phyloP scores from a whole-genome alignment of 148 eudicot genomes.

The Heliosperma pusillum region DNA sequence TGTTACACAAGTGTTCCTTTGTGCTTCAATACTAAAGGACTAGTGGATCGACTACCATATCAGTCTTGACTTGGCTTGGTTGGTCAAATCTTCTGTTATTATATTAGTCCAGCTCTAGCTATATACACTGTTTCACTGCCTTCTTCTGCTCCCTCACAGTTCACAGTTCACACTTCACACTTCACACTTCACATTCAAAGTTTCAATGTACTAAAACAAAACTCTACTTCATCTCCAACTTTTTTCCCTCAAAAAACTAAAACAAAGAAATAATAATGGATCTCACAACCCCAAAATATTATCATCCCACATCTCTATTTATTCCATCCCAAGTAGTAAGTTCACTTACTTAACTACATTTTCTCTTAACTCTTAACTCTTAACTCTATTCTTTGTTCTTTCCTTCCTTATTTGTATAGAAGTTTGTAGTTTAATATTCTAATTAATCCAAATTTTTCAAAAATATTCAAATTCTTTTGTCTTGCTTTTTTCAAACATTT shows the following conservation, averaged over 20 bases:
- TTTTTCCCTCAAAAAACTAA: background rate
- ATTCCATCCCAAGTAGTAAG: conserved; percentile 30
- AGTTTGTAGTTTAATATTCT: background rate
- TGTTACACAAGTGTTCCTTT: no score
- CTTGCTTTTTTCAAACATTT: background rate
- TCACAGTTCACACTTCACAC: conserved; percentile 3
- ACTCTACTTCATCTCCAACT: background rate
- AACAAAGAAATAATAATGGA: conserved; percentile 19
- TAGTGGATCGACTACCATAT: no score
- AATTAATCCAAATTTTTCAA: background rate
- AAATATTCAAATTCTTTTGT: no score
- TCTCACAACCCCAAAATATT: conserved; percentile 25
- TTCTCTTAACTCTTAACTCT: no score
- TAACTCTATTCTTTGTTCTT: background rate
- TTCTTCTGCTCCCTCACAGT: conserved; percentile 10
- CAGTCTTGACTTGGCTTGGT: background rate
- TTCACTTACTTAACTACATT: no score
- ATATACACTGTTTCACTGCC: conserved; percentile 12
- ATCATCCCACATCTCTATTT: conserved; percentile 22
- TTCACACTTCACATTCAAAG: background rate
- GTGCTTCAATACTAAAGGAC: no score
- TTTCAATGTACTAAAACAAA: background rate
- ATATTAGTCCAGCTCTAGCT: background rate
- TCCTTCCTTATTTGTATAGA: background rate
- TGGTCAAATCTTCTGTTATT: conserved; percentile 16